A percentile compares a stretch with the other conserved stretches of the same genome.
These are phyloP conservation scores for Acanthamoeba sp. DNA, from an alignment of 208 protist genomes.

Conservation along the genomic window DNA sequence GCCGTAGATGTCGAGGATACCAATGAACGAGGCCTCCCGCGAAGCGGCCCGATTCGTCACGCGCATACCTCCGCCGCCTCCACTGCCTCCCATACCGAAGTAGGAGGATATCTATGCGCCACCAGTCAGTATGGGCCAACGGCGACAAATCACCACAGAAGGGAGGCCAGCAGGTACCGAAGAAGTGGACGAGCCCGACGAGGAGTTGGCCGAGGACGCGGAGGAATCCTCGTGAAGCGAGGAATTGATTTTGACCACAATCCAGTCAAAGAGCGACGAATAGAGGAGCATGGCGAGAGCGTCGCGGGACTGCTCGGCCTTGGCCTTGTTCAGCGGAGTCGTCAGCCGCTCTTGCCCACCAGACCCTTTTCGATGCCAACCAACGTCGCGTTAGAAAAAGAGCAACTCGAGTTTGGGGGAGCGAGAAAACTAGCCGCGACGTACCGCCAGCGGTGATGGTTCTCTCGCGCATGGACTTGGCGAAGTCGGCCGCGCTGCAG, in stretches of 20 bases:
- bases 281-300: conserved; percentile 90
- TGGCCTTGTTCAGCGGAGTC: conserved; percentile 82
- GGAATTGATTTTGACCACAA: conserved; percentile 91
- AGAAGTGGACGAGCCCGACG: not conserved
- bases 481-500: conserved; percentile 40
- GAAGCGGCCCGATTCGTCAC: not conserved
- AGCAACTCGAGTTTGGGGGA: not conserved
- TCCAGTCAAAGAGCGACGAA: conserved; percentile 89
- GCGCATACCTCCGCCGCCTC: not conserved
- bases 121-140: too few relatives aligned
- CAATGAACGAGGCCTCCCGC: conserved; percentile 18
- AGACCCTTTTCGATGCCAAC: too few relatives aligned
- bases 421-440: too few relatives aligned
- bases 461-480: conserved; percentile 38
- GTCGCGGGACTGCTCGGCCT: conserved; percentile 87
- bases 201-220: not conserved
- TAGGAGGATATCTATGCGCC: conserved; percentile 6
- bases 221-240: conserved; percentile 89
- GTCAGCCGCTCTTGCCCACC: conserved; percentile 1
- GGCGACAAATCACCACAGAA: not conserved
- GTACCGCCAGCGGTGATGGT: conserved; percentile 44
- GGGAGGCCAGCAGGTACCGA: not conserved
- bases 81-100: conserved; percentile 8
- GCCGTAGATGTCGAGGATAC: conserved; percentile 95
- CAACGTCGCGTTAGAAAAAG: not conserved